A percentile compares a stretch with the other conserved stretches of the same genome.
These are phyloP conservation scores for Zychaea mexicana DNA, from an alignment of 371 early-diverging fungal genomes.

Conservation along the genomic window DNA sequence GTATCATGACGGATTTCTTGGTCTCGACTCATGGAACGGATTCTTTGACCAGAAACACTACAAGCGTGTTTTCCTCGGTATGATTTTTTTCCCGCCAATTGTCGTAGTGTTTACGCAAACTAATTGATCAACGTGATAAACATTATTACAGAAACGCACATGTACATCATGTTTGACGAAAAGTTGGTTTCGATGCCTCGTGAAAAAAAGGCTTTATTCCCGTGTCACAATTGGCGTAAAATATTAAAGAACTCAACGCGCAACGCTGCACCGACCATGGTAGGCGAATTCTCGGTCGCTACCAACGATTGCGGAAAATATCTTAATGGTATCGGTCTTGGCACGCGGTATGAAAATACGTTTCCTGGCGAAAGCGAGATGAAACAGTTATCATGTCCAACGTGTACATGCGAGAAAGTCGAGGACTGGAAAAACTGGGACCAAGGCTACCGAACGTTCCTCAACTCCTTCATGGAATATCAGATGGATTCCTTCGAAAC, in stretches of 20 bases:
- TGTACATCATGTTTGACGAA: conserved; percentile 22
- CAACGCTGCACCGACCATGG: conserved; percentile 57
- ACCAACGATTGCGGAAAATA: conserved; percentile 77
- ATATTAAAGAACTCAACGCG: conserved; percentile 22
- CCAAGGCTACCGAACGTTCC: conserved; percentile 33
- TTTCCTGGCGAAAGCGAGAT: conserved; percentile 4
- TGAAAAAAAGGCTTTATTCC: conserved; percentile 39
- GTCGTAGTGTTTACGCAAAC: no score
- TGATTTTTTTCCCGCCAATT: neutral
- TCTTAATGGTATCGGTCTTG: conserved; percentile 69
- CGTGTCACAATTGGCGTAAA: conserved; percentile 43
- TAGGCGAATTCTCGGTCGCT: conserved; percentile 77
- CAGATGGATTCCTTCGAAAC: conserved; percentile 53
- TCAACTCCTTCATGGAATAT: conserved; percentile 39
- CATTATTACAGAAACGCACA: conserved; percentile 12
- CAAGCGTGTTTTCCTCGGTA: conserved; percentile 27
- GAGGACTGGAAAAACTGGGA: conserved; percentile 41
- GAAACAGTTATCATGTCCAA: conserved; percentile 24
- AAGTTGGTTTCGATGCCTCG: conserved; percentile 29
- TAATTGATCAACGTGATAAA: neutral
- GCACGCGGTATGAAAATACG: conserved; percentile 71
- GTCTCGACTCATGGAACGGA: conserved; percentile 33
- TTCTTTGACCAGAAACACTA: conserved; percentile 33
- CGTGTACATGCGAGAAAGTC: conserved; percentile 51
- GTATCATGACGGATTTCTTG: conserved; percentile 48